phyloP scores from a whole-genome alignment of 495 filamentous ascomycete genomes.

The Trichoderma gamsii region DNA sequence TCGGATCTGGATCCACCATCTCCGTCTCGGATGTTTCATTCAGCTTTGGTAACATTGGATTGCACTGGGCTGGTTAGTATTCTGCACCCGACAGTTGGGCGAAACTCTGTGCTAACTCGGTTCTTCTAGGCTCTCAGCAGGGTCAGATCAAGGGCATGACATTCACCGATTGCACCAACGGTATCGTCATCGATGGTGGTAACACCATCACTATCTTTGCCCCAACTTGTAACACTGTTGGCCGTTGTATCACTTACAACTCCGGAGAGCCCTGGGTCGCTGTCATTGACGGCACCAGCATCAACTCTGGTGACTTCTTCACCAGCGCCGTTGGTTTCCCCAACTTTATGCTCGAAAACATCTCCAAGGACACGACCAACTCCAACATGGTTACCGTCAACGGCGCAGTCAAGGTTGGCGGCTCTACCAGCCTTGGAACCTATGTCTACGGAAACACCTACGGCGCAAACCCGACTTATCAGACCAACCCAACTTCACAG shows the following conservation, averaged over 20 bases:
- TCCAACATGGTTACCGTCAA: conserved; percentile 30
- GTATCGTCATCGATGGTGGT: conserved; percentile 57
- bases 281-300: conserved; percentile 33
- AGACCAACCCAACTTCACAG: conserved; percentile 34
- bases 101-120: not conserved
- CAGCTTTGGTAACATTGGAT: conserved; percentile 7
- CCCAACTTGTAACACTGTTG: conserved; percentile 48
- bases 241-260: conserved; percentile 53
- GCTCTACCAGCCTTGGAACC: conserved; percentile 27
- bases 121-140: conserved; percentile 56
- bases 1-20: not conserved
- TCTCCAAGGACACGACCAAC: conserved; percentile 31
- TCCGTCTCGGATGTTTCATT: not conserved
- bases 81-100: not conserved
- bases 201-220: conserved; percentile 46
- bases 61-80: conserved; percentile 4
- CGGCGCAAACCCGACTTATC: conserved; percentile 54
- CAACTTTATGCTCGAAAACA: conserved; percentile 38
- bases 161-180: conserved; percentile 51
- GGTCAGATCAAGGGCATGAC: conserved; percentile 62
- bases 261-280: conserved; percentile 37
- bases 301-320: conserved; percentile 36
- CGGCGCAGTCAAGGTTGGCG: conserved; percentile 23
- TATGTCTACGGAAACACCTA: conserved; percentile 50
- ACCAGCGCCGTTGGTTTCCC: conserved; percentile 30